Conservation (phyloP, 2,329 filamentous ascomycete genomes). For the Drechslerella dactyloides region DNA sequence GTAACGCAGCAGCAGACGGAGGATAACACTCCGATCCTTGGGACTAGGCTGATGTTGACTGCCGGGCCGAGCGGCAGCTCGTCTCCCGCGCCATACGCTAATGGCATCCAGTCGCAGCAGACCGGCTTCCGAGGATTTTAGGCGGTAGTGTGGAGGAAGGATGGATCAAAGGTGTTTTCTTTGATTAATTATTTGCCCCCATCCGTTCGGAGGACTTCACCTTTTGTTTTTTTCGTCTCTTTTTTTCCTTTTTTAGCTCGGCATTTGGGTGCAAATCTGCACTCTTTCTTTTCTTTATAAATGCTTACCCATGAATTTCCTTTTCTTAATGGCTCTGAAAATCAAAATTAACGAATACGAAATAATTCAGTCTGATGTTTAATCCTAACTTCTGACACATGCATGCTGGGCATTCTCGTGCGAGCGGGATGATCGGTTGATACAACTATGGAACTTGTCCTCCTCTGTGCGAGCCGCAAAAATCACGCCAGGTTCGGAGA, state of each 20-base stretch:
- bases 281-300: slow-evolving; percentile 10
- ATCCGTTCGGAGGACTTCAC: neutral
- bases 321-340: slow-evolving; percentile 11
- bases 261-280: slow-evolving; percentile 23
- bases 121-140: slow-evolving; percentile 74
- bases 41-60: slow-evolving; percentile 91
- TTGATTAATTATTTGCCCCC: slow-evolving; percentile 15
- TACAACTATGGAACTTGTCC: no score
- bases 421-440: no score
- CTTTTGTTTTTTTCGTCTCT: slow-evolving; percentile 25
- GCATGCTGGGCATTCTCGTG: no score
- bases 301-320: slow-evolving; percentile 3
- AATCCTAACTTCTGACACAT: no score
- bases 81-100: slow-evolving; percentile 75
- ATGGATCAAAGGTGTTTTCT: slow-evolving; percentile 45
- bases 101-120: slow-evolving; percentile 86
- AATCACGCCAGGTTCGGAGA: no score
- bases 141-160: slow-evolving; percentile 45
- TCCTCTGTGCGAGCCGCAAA: no score
- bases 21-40: slow-evolving; percentile 90
- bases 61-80: slow-evolving; percentile 72
- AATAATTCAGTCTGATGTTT: no score
- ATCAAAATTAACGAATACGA: neutral
- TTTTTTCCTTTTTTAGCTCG: slow-evolving; percentile 19
- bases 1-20: slow-evolving; percentile 79